Evolutionary conservation across 2,329 filamentous ascomycete genomes (phyloP), one percentile per base, ranked within the genome.

Genomic region (Colletotrichum graminicola): DNA sequence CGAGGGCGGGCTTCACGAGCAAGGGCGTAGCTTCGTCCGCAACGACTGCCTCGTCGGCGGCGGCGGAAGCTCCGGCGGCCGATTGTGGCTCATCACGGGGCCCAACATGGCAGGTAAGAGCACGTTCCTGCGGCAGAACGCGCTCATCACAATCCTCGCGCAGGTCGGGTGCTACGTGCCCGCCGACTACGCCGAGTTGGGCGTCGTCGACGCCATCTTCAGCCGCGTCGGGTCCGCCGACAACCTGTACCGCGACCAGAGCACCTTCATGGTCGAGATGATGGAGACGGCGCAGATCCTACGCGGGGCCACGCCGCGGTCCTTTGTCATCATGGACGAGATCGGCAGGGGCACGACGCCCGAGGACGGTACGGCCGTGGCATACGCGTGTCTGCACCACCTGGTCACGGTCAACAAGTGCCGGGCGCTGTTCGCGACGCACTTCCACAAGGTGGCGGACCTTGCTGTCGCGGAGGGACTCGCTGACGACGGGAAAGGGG

Each of bases 261-360:
- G 94, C 64, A 99, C 97, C 0, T 99, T 99, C 82, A 98, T 99
- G 96, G 94, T 98, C 1, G 96, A 99, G 83, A 99, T 99, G 96
- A 88, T 98, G 2, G 96, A 99, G 82, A 97, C 96, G 26, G 95
- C 95, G 1, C 88, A 92, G 34, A 99, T 99, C 64, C 87, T 99
- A 63, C 93, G 92, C 72, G 88, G 93, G 75, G 95, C 96, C 0
- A 98, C 95, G 0, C 83, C 90, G 1, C 88, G 92, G 32, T 96
- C 93, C 0, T 97, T 99, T 76, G 95, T 96, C 72, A 95, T 99
- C 80, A 98, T 99, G 95, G 96, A 99, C 80, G 96, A 99, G 84
- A 93, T 99, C 47, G 96, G 96, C 0, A 88, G 96, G 59, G 96
- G 96, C 11, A 99, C 97, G 0, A 97, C 96, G 26, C 94, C 95